A percentile compares a stretch with the other conserved stretches of the same genome.
These are phyloP conservation scores for Rhypophila decipiens DNA, from an alignment of 495 filamentous ascomycete genomes.

Conservation along the genomic window DNA sequence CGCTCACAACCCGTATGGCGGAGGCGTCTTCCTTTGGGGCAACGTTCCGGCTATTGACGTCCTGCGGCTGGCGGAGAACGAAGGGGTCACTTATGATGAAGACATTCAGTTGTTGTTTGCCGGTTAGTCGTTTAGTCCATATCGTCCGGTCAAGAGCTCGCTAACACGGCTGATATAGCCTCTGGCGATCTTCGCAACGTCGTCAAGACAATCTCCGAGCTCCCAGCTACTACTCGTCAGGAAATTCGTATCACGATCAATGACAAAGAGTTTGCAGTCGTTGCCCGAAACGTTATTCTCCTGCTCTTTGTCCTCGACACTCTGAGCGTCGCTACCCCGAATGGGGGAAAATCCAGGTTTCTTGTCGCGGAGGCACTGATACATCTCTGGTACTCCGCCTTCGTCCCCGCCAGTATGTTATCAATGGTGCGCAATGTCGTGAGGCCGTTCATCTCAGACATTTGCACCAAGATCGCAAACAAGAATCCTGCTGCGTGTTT, in stretches of 20 bases:
- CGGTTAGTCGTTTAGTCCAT: not conserved
- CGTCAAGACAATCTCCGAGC: constrained; percentile 28
- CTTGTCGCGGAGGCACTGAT: no score
- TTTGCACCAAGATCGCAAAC: constrained; percentile 9
- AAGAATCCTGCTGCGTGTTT: constrained; percentile 3
- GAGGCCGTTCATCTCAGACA: constrained; percentile 11
- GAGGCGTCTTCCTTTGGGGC: not conserved
- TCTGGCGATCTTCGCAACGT: constrained; percentile 44
- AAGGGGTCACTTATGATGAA: not conserved
- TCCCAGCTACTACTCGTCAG: constrained; percentile 24
- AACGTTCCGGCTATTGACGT: not conserved
- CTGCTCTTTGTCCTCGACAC: constrained; percentile 28
- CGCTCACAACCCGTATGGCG: not conserved
- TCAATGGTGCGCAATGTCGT: no score
- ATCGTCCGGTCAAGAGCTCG: not conserved
- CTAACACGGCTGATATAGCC: constrained; percentile 30
- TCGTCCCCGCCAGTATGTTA: no score
- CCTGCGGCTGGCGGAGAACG: not conserved
- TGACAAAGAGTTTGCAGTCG: constrained; percentile 36
- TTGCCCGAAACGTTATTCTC: constrained; percentile 40
- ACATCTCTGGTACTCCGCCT: constrained; percentile 25
- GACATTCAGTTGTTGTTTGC: not conserved
- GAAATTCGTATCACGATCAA: constrained; percentile 30
- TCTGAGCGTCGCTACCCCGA: no score
- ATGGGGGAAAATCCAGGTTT: no score